Evolutionary conservation across 192 early-diverging fungal species (phyloP), one percentile per base, ranked within the genome.

Genomic region (Podila minutissima): DNA sequence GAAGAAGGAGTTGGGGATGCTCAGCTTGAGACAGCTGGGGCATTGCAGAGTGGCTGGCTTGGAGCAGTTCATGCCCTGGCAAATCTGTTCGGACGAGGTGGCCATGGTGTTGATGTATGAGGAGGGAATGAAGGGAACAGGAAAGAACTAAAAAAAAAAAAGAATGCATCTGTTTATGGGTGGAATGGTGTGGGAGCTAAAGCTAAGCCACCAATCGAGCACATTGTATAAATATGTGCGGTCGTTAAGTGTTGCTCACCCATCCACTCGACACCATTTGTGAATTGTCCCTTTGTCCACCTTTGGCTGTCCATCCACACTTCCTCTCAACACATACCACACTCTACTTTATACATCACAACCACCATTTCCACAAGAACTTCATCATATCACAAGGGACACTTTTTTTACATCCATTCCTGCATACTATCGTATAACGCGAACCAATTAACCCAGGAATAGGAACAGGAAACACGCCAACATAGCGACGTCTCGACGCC

Each of bases 21-120:
- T 82, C 28, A 89, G 84, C 71, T 95, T 94, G 37, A 92, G 62
- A 74, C 94, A 96, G 6, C 89, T 94, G n/a, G 94, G 94, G 76
- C 94, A 96, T 63, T 94, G 93, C 57, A 94, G 82, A 28, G 84
- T 76, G 0, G 94, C 94, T 9, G 86, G 73, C 70, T 95, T 91
- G 58, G 64, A 83, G 78, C 94, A 95, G 48, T 86, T 89, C 15
- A 64, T 41, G 29, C 84, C 79, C 64, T 77, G 78, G 70, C 84
- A 85, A 11, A 65, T 46, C 62, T 82, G 79, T 62, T 66, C 67
- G 26, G 76, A 72, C 22, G 58, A 70, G 15, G 68, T 62, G 28
- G 68, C 24, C 68, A 70, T 70, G 31, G 35, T 49, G 31, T 38
- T 26, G 20, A 29, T 11, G 35, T n/a, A n/a, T 32, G 38, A 60